Evolutionary conservation across 805 yeast genomes (phyloP).

Genomic region (Kregervanrija fluxuum): DNA sequence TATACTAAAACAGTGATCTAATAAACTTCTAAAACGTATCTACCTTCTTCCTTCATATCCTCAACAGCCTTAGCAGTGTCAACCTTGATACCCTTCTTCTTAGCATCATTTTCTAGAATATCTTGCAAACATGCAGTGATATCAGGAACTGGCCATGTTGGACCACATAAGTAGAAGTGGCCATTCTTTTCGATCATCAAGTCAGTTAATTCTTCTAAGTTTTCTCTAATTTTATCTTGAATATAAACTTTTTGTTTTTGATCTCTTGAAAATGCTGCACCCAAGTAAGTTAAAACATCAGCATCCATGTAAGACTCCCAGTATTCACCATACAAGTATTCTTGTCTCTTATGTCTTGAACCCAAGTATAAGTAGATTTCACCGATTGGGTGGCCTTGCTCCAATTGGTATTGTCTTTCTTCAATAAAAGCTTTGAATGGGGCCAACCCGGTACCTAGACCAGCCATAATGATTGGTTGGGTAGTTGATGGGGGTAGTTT

Average conservation of each 20-base stretch:
- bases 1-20: constrained; percentile 26
- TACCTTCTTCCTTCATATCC: constrained; percentile 85
- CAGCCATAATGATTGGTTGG: constrained; percentile 94
- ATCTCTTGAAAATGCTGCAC: constrained; percentile 98
- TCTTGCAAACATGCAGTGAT: constrained; percentile 85
- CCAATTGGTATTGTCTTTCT: constrained; percentile 88
- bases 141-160: constrained; percentile 99
- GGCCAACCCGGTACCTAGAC: constrained; percentile 95
- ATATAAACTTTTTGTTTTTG: constrained; percentile 92
- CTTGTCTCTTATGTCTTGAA: constrained; percentile 92
- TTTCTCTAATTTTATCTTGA: constrained; percentile 85
- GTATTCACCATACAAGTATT: constrained; percentile 90
- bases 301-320: constrained; percentile 96
- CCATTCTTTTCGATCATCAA: constrained; percentile 78
- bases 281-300: constrained; percentile 86
- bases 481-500: constrained; percentile 81
- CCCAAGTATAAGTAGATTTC: constrained; percentile 84
- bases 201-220: constrained; percentile 61
- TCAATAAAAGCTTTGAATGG: constrained; percentile 97
- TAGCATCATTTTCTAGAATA: constrained; percentile 67
- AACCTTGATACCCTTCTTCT: constrained; percentile 52
- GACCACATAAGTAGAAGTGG: constrained; percentile 94
- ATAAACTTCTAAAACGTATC: constrained; percentile 91
- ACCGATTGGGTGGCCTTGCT: constrained; percentile 86
- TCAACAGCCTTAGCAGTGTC: constrained; percentile 80